These are phyloP conservation scores for Fusarium falciforme DNA, from an alignment of 2,329 filamentous ascomycete species.

Conservation along the genomic window DNA sequence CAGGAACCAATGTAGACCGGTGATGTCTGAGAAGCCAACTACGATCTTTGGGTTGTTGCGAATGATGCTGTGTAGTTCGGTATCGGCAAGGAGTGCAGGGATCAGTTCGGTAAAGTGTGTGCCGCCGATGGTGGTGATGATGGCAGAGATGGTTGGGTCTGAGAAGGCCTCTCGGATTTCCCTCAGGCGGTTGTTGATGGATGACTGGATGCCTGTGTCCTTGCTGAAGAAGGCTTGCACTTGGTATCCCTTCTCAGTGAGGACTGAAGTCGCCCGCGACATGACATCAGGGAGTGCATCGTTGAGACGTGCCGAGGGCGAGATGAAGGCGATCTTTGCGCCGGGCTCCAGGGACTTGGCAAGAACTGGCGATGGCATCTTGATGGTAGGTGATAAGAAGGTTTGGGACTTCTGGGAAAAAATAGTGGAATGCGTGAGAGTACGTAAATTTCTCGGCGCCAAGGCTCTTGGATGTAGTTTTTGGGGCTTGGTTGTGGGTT, in stretches of 20 bases:
- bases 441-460: not conserved
- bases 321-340: constrained; percentile 54
- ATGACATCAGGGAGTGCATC: constrained; percentile 43
- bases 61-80: constrained; percentile 48
- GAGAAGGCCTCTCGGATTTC: constrained; percentile 54
- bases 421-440: not conserved
- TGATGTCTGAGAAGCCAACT: constrained; percentile 57
- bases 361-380: constrained; percentile 33
- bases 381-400: not conserved
- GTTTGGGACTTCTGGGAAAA: not conserved
- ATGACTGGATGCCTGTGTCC: constrained; percentile 47
- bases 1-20: constrained; percentile 56
- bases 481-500: not conserved
- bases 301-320: constrained; percentile 54
- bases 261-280: constrained; percentile 44
- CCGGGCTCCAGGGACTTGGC: constrained; percentile 48
- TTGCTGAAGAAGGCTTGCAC: constrained; percentile 48
- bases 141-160: constrained; percentile 49
- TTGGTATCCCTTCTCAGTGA: constrained; percentile 49
- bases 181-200: constrained; percentile 50
- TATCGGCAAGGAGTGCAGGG: constrained; percentile 51
- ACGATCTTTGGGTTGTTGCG: constrained; percentile 54
- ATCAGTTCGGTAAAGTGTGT: constrained; percentile 54
- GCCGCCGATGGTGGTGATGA: constrained; percentile 56
- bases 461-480: not conserved